Conservation (phyloP, 495 filamentous ascomycete species). For the Aspergillus biplanus region DNA sequence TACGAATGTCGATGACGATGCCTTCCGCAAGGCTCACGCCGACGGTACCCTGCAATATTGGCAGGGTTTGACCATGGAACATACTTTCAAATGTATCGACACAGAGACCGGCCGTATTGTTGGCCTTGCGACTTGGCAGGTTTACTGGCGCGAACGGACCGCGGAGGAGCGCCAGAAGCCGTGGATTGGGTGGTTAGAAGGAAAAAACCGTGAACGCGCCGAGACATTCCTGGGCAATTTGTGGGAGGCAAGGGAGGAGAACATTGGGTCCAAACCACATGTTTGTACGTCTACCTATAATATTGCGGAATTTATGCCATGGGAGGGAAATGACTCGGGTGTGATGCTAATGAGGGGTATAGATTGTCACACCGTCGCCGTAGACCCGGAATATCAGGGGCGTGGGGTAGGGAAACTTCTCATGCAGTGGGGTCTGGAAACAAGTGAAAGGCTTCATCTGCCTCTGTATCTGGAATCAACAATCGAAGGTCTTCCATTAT, state of each 20-base stretch:
- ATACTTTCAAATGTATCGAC: background rate
- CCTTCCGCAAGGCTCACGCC: background rate
- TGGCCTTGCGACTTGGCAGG: slow-evolving; percentile 16
- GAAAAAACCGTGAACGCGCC: background rate
- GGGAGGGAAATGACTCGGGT: too few species aligned
- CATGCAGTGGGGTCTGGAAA: slow-evolving; percentile 20
- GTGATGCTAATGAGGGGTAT: background rate
- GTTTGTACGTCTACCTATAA: slow-evolving; percentile 10
- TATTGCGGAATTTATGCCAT: too few species aligned
- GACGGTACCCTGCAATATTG: background rate
- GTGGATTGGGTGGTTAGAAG: slow-evolving; percentile 22
- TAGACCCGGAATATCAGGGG: slow-evolving; percentile 20
- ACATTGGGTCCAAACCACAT: background rate
- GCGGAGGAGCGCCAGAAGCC: slow-evolving; percentile 14
- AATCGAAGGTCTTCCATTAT: slow-evolving; percentile 14
- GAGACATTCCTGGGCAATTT: background rate
- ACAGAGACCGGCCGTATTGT: background rate
- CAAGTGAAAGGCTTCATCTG: slow-evolving; percentile 7
- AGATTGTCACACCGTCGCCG: slow-evolving; percentile 20
- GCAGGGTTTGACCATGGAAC: background rate
- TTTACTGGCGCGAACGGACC: slow-evolving; percentile 22
- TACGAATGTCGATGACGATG: background rate
- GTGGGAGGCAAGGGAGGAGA: background rate
- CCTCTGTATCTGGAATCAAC: slow-evolving; percentile 18
- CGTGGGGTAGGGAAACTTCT: slow-evolving; percentile 12